Base-by-base conservation (phyloP, 306 rosid genomes). In the Lablab purpureus region DNA sequence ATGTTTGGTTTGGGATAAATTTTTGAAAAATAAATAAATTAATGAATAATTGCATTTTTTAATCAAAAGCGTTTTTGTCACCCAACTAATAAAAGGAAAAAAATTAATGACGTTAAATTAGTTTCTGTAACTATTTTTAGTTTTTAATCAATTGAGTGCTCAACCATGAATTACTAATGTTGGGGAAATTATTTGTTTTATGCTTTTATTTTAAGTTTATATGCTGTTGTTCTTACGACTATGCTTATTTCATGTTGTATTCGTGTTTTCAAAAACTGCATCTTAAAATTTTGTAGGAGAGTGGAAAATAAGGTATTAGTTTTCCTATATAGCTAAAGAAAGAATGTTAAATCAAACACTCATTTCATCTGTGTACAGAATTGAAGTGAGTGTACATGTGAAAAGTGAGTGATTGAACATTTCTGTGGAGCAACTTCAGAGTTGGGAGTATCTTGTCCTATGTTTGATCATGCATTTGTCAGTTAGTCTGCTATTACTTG, bases 331-430 rank as follows among this genome's bases (percentile, higher is more conserved):
- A 6, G 27, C 19, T 41, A 2, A 74, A 73, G 17, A 7, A 9
- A 59, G 45, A 41, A 43, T 15, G 7, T 64, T 43, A 27, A 28
- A 45, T 19, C 41, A 41, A 41, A 45, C 27, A 41, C 28, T 74
- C 32, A 15, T 73, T 55, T 37, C 4, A 41, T 22, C 5, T 71
- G 7, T 37, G 1, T 19, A 19, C 21, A 23, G 56, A 68, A 22
- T 56, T 73, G 55, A 73, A 73, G 36, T 54, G 67, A 55, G 56
- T 37, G 11, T 55, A 13, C 22, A 14, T 54, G 40, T 54, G 15
- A 47, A 73, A 73, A 52, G 2, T 51, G 18, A 72, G 13, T 52
- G 19, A 21, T 52, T 52, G 22, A 18, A 19, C 30, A 34, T 55
- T 36, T 67, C 36, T 32, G 73, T 67, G 3, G n/a, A 17, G n/a